These are phyloP conservation scores for Dovyalis caffra DNA, from an alignment of 345 rosid genomes.

Conservation along the genomic window DNA sequence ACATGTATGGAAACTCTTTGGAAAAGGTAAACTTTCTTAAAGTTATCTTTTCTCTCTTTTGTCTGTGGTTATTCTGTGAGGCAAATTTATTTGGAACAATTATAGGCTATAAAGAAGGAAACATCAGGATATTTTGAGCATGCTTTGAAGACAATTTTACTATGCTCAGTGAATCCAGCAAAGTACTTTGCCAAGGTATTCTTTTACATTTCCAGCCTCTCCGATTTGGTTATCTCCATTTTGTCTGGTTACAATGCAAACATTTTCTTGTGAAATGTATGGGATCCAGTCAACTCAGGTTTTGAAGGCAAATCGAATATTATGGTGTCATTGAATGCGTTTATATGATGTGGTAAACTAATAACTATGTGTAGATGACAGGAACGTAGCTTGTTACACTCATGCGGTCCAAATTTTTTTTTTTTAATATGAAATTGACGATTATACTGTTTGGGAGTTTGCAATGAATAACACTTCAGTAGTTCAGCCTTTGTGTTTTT, in stretches of 20 bases:
- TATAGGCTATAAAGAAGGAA: conserved; percentile 60
- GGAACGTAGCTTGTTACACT: neutral
- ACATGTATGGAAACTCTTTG: conserved; percentile 46
- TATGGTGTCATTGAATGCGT: neutral
- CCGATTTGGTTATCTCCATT: neutral
- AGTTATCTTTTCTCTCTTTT: neutral
- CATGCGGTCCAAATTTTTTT: no score
- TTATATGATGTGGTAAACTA: neutral
- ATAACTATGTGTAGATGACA: neutral
- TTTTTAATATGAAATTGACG: no score
- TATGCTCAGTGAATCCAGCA: conserved; percentile 56
- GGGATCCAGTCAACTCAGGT: neutral
- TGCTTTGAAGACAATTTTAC: conserved; percentile 51
- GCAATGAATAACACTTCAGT: neutral
- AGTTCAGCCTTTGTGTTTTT: neutral
- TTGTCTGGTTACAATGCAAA: neutral
- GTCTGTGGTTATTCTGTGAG: neutral
- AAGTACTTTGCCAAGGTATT: conserved; percentile 56
- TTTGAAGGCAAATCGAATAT: neutral
- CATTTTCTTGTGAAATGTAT: neutral
- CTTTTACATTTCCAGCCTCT: neutral
- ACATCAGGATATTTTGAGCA: conserved; percentile 57
- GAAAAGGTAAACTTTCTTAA: conserved; percentile 44
- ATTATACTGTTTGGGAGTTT: neutral
- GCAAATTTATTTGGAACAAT: neutral